These are phyloP conservation scores for Monilinia aucupariae DNA, from an alignment of 2,329 filamentous ascomycete genomes.

Conservation along the genomic window DNA sequence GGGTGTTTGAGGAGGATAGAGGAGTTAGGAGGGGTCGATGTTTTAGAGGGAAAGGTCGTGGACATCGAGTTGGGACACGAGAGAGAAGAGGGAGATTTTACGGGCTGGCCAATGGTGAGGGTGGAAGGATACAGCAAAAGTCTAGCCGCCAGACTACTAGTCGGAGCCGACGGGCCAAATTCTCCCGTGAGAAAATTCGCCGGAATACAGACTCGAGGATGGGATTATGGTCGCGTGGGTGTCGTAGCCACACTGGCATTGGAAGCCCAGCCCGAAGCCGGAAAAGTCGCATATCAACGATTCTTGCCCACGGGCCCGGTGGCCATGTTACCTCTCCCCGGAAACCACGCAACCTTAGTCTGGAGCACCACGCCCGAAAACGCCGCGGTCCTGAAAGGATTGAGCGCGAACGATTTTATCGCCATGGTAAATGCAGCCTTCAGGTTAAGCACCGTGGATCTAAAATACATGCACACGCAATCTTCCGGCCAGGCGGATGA, in stretches of 20 bases:
- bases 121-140: conserved; percentile 56
- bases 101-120: conserved; percentile 80
- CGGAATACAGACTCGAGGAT: conserved; percentile 77
- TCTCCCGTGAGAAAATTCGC: conserved; percentile 89
- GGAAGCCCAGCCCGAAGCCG: conserved; percentile 50
- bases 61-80: conserved; percentile 71
- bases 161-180: conserved; percentile 92
- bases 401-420: conserved; percentile 67
- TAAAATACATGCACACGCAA: conserved; percentile 73
- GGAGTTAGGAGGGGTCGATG: conserved; percentile 60
- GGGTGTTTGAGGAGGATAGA: conserved; percentile 68
- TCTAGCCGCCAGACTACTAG: conserved; percentile 74
- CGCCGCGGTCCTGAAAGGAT: conserved; percentile 71
- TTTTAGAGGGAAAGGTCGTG: conserved; percentile 73
- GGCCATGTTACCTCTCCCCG: conserved; percentile 83
- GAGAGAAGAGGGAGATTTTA: conserved; percentile 66
- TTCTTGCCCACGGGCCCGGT: conserved; percentile 91
- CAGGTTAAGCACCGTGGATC: conserved; percentile 70
- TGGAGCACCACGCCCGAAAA: conserved; percentile 88
- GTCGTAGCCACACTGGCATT: conserved; percentile 84
- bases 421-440: conserved; percentile 93
- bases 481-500: conserved; percentile 61
- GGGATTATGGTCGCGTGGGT: conserved; percentile 89
- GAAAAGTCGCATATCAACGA: conserved; percentile 83
- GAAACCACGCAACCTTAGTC: conserved; percentile 76